These are phyloP conservation scores for Hypomyces rosellus DNA, from an alignment of 2,329 filamentous ascomycete species.

Conservation along the genomic window DNA sequence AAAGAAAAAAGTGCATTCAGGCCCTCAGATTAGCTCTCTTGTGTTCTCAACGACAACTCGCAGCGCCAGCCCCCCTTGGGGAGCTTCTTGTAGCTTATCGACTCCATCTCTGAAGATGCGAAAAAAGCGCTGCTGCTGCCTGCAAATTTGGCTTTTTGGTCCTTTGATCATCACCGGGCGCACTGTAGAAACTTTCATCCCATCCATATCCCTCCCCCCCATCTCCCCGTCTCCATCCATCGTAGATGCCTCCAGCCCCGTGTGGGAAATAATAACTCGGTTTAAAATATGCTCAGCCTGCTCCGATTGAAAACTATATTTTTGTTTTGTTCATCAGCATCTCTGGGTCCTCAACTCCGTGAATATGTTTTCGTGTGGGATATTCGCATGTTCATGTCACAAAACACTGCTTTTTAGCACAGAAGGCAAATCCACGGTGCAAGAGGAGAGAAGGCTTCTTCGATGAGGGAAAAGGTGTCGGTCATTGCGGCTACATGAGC, in stretches of 20 bases:
- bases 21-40: constrained; percentile 54
- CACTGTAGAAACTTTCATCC: constrained; percentile 6
- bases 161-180: constrained; percentile 46
- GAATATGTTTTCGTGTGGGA: too few species aligned
- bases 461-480: constrained; percentile 20
- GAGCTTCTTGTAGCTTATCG: background rate
- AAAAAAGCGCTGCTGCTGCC: constrained; percentile 31
- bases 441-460: constrained; percentile 9
- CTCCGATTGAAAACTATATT: constrained; percentile 51
- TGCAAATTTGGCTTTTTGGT: constrained; percentile 56
- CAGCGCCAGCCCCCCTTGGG: constrained; percentile 7
- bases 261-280: background rate
- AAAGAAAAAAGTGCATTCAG: background rate
- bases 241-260: background rate
- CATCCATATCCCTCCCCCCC: constrained; percentile 8
- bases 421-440: background rate
- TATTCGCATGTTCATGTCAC: too few species aligned
- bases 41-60: constrained; percentile 48
- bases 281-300: constrained; percentile 26
- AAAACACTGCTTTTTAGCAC: background rate
- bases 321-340: constrained; percentile 23
- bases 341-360: background rate
- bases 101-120: background rate
- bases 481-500: constrained; percentile 30
- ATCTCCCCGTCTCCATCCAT: constrained; percentile 1